Base-by-base conservation (phyloP, 768 basidiomycete species). In the Rhodosporidiobolus odoratus region DNA sequence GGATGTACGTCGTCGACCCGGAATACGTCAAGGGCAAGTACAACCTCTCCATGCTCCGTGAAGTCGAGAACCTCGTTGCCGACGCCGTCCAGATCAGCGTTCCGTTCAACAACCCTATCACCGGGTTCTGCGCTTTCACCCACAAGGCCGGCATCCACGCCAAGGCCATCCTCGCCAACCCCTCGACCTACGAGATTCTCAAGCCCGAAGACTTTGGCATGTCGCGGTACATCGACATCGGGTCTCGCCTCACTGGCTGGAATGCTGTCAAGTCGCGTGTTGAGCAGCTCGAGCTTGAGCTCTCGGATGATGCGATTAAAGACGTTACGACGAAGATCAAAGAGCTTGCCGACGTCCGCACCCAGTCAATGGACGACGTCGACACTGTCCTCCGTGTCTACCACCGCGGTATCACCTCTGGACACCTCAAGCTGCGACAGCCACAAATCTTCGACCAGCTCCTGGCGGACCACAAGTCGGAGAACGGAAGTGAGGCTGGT, bases 131-230 rank as follows among this genome's bases (percentile, higher is more conserved):
- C 79, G 96, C 96, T 6, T 99, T 99, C 84, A 99, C 96, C 35
- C 96, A 98, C 88, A 98, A 99, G 88, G 96, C 96, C 30, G 96
- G 96, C 79, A 99, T 99, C 74, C 96, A 99, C 81, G 96, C 96
- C 82, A 99, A 99, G 85, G 96, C 96, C 47, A 99, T 99, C 81
- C 86, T 94, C 73, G 96, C 97, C 83, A 99, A 99, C 85, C 96
- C 96, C 3, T 91, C 90, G 77, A 99, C 96, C 16, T 99, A 98
- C 81, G 95, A 99, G 82, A 97, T 97, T 45, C 71, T 78, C 67
- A 97, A 93, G 86, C 96, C 96, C 23, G 92, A 95, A 80, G 96
- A 99, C 82, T 99, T 99, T 78, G 96, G 96, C 76, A 85, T 99
- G 78, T 92, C 89, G 15, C 88, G 96, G 78, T 99, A 98, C 78